Conservation (phyloP, 2,329 filamentous ascomycete species). For the Xylaria arbuscula region DNA sequence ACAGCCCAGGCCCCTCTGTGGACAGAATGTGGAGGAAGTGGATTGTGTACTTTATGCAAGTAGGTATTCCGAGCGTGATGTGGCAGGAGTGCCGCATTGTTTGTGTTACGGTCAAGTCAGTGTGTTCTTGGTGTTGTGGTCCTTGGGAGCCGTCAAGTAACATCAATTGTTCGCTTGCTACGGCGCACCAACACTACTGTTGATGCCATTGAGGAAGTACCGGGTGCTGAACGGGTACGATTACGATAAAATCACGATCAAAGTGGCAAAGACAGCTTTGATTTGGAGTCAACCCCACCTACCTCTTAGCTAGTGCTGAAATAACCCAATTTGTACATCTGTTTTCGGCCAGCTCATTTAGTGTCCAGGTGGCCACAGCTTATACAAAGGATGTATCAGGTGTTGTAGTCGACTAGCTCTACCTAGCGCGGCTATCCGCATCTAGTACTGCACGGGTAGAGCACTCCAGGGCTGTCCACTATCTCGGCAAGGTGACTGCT, state of each 20-base stretch:
- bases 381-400: background rate
- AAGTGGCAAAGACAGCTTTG: slow-evolving; percentile 18
- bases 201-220: background rate
- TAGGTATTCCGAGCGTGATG: slow-evolving; percentile 1
- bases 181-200: background rate
- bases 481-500: background rate
- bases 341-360: background rate
- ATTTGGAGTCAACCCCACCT: slow-evolving; percentile 20
- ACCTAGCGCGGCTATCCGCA: too few species aligned
- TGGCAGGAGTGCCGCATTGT: slow-evolving; percentile 10
- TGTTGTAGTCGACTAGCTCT: too few species aligned
- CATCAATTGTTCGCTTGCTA: slow-evolving; percentile 1
- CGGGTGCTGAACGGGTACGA: background rate
- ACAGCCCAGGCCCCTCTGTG: background rate
- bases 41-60: background rate
- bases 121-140: background rate
- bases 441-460: background rate
- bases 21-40: background rate
- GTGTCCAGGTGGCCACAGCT: too few species aligned
- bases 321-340: background rate
- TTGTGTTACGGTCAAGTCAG: background rate
- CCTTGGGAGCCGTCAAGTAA: background rate
- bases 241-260: background rate
- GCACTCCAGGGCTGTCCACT: background rate
- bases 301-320: background rate